phyloP scores from a whole-genome alignment of 768 basidiomycete species.

The Lactifluus piperatus region DNA sequence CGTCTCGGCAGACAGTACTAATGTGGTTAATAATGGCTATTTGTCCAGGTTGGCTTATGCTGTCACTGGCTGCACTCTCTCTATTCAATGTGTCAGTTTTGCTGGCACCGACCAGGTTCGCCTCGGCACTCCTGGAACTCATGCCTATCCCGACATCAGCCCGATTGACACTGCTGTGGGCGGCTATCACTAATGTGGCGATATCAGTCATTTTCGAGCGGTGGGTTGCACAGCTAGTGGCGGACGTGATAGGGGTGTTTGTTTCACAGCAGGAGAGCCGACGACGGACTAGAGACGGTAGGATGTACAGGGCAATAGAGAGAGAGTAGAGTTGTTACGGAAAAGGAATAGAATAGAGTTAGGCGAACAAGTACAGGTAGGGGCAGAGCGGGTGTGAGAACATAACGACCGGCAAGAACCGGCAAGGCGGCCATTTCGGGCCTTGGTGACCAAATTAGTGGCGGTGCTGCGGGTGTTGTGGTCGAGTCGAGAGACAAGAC shows the following conservation, averaged over 20 bases:
- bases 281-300: slow-evolving; percentile 51
- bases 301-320: slow-evolving; percentile 81
- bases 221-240: slow-evolving; percentile 55
- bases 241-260: slow-evolving; percentile 43
- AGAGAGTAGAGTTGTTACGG: slow-evolving; percentile 41
- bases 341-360: slow-evolving; percentile 41
- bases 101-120: slow-evolving; percentile 52
- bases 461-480: background rate
- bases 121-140: slow-evolving; percentile 62
- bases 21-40: background rate
- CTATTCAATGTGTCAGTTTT: slow-evolving; percentile 71
- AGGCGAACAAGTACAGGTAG: too few species aligned
- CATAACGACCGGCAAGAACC: background rate
- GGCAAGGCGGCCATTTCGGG: background rate
- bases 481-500: background rate
- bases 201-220: slow-evolving; percentile 70
- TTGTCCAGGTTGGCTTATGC: slow-evolving; percentile 68
- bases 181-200: slow-evolving; percentile 60
- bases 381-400: background rate
- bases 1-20: background rate
- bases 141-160: slow-evolving; percentile 64
- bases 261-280: slow-evolving; percentile 30
- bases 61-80: slow-evolving; percentile 59
- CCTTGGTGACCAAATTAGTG: background rate
- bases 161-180: slow-evolving; percentile 58